A percentile compares a stretch with the other conserved stretches of the same genome.
phyloP scores from a whole-genome alignment of 768 basidiomycete genomes.

The Mycena belliarum region DNA sequence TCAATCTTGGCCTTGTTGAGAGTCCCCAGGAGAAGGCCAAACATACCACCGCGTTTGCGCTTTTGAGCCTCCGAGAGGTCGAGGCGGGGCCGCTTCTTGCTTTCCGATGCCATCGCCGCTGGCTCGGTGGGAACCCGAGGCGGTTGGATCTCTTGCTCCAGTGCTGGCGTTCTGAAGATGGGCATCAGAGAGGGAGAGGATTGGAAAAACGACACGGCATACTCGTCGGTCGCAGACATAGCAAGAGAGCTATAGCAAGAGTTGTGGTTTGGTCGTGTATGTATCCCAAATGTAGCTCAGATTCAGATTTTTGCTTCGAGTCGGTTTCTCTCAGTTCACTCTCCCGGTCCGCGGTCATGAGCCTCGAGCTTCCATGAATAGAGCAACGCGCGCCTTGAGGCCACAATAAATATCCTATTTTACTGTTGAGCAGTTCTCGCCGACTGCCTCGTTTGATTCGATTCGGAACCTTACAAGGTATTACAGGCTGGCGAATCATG shows the following conservation, averaged over 20 bases:
- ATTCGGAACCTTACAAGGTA: background rate
- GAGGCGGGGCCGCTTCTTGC: slow-evolving; percentile 72
- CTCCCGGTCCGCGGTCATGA: too few relatives aligned
- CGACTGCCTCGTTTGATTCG: slow-evolving; percentile 6
- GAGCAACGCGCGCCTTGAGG: too few relatives aligned
- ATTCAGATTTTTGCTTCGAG: too few relatives aligned
- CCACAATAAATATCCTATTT: too few relatives aligned
- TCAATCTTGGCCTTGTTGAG: slow-evolving; percentile 87
- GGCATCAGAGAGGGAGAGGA: background rate
- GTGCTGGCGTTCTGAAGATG: slow-evolving; percentile 33
- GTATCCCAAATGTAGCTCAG: too few relatives aligned
- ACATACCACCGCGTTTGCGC: slow-evolving; percentile 84
- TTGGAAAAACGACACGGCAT: slow-evolving; percentile 24
- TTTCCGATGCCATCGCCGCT: slow-evolving; percentile 42
- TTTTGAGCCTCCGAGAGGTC: slow-evolving; percentile 63
- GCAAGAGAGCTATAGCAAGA: too few relatives aligned
- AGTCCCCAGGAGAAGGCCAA: slow-evolving; percentile 80
- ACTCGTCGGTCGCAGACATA: slow-evolving; percentile 65
- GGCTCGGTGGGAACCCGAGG: slow-evolving; percentile 42
- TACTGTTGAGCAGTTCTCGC: slow-evolving; percentile 8
- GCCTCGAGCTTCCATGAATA: too few relatives aligned
- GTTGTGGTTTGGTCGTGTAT: background rate
- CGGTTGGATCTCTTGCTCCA: slow-evolving; percentile 32
- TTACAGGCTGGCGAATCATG: background rate
- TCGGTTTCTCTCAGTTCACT: too few relatives aligned